phyloP scores from a whole-genome alignment of 208 protist genomes.

The Acanthamoeba royreba region DNA sequence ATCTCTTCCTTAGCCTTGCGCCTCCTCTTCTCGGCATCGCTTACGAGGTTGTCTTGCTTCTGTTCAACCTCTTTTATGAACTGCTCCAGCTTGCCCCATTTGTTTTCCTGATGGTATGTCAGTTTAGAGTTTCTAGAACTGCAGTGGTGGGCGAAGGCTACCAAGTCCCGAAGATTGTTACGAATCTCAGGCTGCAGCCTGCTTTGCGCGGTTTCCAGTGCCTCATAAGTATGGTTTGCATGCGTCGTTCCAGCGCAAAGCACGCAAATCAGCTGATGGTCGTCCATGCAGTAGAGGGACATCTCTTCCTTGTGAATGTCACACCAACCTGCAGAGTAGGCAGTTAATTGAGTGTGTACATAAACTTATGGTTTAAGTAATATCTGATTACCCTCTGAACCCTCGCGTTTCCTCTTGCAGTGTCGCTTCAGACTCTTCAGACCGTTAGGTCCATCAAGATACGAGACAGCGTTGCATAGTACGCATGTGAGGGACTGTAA shows the following conservation, averaged over 20 bases:
- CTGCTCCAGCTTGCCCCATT: background rate
- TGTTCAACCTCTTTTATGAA: background rate
- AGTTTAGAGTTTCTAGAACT: background rate
- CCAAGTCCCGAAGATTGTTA: background rate
- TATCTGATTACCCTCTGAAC: background rate
- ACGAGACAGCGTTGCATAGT: background rate
- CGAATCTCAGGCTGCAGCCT: background rate
- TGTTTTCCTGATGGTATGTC: background rate
- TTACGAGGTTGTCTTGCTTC: background rate
- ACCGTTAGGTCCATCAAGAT: background rate
- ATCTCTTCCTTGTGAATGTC: background rate
- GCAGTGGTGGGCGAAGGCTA: background rate
- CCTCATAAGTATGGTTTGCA: background rate
- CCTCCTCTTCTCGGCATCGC: background rate
- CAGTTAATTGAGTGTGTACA: background rate
- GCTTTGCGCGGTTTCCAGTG: background rate
- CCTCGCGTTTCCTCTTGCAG: background rate
- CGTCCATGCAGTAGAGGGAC: conserved; percentile 6
- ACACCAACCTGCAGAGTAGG: background rate
- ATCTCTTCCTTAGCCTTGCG: background rate
- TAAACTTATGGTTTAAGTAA: background rate
- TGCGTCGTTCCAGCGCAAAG: background rate
- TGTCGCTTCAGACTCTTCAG: background rate
- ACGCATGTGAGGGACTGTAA: background rate
- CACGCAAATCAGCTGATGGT: background rate